Percentiles rank a stretch among this genome's conserved stretches.
phyloP scores from a whole-genome alignment of 345 rosid genomes.

The Populus tremula region DNA sequence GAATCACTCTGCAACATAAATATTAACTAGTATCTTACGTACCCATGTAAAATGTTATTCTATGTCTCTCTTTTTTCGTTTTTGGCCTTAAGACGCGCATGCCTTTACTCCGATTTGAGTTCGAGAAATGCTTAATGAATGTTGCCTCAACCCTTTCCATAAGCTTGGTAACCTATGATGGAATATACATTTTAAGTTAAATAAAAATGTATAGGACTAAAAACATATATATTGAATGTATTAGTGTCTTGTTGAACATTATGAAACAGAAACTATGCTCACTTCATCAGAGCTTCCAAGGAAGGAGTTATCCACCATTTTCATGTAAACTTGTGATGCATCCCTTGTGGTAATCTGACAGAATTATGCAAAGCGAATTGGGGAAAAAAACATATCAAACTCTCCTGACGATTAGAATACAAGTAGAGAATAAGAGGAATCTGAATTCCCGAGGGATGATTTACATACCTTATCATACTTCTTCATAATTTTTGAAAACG shows the following conservation, averaged over 20 bases:
- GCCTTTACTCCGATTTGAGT: conserved; percentile 55
- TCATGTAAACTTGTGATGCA: conserved; percentile 59
- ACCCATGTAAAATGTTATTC: conserved; percentile 57
- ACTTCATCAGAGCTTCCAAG: conserved; percentile 62
- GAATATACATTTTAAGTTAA: background rate
- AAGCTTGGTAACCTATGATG: conserved; percentile 41
- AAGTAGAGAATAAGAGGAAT: background rate
- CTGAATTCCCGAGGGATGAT: background rate
- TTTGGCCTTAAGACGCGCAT: conserved; percentile 54
- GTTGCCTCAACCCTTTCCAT: conserved; percentile 68
- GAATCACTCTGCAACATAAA: background rate
- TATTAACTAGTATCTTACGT: background rate
- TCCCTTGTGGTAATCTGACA: conserved; percentile 56
- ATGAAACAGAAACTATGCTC: background rate
- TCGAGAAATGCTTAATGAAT: conserved; percentile 64
- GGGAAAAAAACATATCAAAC: background rate
- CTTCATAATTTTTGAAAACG: conserved; percentile 68
- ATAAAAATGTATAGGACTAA: background rate
- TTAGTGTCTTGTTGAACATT: background rate
- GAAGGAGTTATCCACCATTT: conserved; percentile 55
- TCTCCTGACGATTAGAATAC: background rate
- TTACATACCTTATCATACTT: conserved; percentile 61
- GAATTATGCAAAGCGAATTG: background rate
- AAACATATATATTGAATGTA: background rate
- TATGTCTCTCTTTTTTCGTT: conserved; percentile 52